Percentiles rank a stretch among this genome's conserved stretches.
Evolutionary conservation across 2,329 filamentous ascomycete species (phyloP).

Genomic region (Talaromyces sp.): DNA sequence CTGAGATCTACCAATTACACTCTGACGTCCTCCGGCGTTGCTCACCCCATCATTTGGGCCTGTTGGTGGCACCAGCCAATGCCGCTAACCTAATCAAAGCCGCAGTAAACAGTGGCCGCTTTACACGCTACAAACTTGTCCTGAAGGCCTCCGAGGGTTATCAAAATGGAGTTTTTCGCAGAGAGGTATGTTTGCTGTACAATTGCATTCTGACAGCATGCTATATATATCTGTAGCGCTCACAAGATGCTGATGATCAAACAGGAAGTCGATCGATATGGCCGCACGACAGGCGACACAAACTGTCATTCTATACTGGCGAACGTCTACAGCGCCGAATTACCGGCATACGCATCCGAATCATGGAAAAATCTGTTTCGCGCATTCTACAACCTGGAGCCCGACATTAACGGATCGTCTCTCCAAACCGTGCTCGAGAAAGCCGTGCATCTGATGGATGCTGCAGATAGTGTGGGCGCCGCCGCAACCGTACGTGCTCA

Average conservation of each 20-base stretch:
- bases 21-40: conserved; percentile 28
- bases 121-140: conserved; percentile 28
- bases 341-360: conserved; percentile 22
- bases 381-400: conserved; percentile 46
- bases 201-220: neutral
- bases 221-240: neutral
- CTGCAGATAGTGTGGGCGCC: conserved; percentile 50
- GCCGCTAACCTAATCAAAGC: conserved; percentile 30
- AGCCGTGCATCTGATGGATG: conserved; percentile 43
- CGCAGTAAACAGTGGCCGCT: conserved; percentile 28
- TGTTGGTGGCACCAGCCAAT: conserved; percentile 25
- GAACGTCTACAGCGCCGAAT: neutral
- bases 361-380: conserved; percentile 49
- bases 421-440: conserved; percentile 43
- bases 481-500: conserved; percentile 44
- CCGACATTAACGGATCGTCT: conserved; percentile 41
- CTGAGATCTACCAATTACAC: conserved; percentile 42
- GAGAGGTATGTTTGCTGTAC: conserved; percentile 15
- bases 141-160: conserved; percentile 16
- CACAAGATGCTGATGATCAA: neutral
- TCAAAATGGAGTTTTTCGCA: conserved; percentile 19
- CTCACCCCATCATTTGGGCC: conserved; percentile 25
- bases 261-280: conserved; percentile 38
- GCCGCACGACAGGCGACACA: conserved; percentile 27
- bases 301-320: neutral